Evolutionary conservation across 208 protist species (phyloP), one percentile per base, ranked within the genome.

Genomic region (Leishmania amazonensis): DNA sequence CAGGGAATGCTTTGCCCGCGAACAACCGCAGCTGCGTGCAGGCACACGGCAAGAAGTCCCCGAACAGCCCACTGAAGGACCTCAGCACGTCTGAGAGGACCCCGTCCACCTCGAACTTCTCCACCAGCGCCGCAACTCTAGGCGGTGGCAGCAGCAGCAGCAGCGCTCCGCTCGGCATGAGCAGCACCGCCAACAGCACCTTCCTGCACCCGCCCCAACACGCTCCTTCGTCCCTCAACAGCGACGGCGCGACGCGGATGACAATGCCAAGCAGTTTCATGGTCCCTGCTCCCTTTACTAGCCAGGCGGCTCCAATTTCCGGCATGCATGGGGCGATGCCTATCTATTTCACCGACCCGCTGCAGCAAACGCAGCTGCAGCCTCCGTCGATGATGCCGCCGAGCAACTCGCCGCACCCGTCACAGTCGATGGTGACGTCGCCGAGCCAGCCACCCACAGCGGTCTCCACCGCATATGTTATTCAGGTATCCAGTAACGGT

Each of bases 271-370:
- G 45, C 31, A 40, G 47, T 38, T 75, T 75, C n/a, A 57, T 57
- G 71, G 45, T 47, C 9, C n/a, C 71, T 40, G 71, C 71, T 75
- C 47, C 71, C 71, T 75, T 75, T 8, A 47, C 47, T 9, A 15
- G 71, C 11, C 71, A 75, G 47, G 13, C 28, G 11, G 24, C 71
- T 24, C 21, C 35, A 19, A 47, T 72, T 11, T 19, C 67, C 15
- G 40, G 67, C 8, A 47, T 72, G 67, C 31, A 45, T 40, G 40
- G 17, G 28, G 3, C 71, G n/a, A 57, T 57, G 28, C 71, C 71
- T 28, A 31, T 75, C 24, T 75, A 75, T 47, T 75, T 75, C 71
- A 75, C 71, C 17, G 71, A 75, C 68, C 13, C 68, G 24, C 68
- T 51, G 68, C 40, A 73, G 68, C 68, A 73, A 51, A 5, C 35